A percentile compares a stretch with the other conserved stretches of the same genome.
phyloP scores from a whole-genome alignment of 352 stramenopile species.

The Thalassiosira mediterranea region DNA sequence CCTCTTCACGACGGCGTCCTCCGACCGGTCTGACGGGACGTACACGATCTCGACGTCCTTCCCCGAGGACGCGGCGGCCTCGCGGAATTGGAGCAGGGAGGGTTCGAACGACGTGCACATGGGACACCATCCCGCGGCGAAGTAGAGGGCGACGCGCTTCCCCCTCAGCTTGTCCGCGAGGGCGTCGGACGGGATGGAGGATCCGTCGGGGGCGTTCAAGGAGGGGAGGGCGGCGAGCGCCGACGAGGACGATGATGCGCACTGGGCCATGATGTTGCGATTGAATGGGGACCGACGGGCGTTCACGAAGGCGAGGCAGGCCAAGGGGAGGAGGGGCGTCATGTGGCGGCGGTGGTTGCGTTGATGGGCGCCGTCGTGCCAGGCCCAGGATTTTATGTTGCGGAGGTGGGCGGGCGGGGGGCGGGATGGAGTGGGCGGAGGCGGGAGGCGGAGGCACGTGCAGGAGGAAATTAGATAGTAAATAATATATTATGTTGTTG shows the following conservation, averaged over 20 bases:
- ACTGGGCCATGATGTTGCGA: conserved; percentile 18
- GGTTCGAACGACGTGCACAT: conserved; percentile 73
- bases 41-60: conserved; percentile 66
- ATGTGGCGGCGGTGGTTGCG: no score
- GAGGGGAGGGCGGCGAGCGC: conserved; percentile 29
- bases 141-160: conserved; percentile 69
- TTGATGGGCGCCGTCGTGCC: no score
- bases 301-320: conserved; percentile 21
- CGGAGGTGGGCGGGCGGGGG: no score
- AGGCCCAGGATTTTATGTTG: no score
- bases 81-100: conserved; percentile 50
- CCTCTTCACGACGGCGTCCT: conserved; percentile 37
- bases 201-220: conserved; percentile 38
- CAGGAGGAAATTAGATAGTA: no score
- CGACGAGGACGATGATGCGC: conserved; percentile 11
- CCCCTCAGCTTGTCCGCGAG: conserved; percentile 24
- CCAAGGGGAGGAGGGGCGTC: conserved; percentile 13
- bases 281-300: conserved; percentile 7
- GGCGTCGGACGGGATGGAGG: conserved; percentile 9
- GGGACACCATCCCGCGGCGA: conserved; percentile 73
- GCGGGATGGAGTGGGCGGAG: no score
- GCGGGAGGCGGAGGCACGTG: no score
- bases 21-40: conserved; percentile 59
- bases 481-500: no score
- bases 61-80: conserved; percentile 35